phyloP scores from a whole-genome alignment of 2,329 filamentous ascomycete species.

The Nemania sp. region DNA sequence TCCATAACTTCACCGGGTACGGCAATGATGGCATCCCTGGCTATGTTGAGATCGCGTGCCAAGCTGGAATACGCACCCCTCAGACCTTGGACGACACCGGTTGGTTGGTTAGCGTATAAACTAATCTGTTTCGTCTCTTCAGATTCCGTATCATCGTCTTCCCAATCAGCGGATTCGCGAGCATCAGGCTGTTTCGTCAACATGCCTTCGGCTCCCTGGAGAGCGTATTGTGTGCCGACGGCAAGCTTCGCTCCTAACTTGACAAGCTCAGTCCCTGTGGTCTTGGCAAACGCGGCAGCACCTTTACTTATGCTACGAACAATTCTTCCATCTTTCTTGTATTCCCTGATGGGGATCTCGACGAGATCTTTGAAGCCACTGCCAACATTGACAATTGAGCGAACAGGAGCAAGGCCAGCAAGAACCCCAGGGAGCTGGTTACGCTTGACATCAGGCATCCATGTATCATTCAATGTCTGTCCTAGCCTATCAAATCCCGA shows the following conservation, averaged over 20 bases:
- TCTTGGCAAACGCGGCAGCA: conserved; percentile 85
- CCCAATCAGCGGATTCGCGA: conserved; percentile 49
- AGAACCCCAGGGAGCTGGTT: conserved; percentile 90
- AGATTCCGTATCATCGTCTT: conserved; percentile 66
- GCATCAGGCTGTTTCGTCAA: conserved; percentile 55
- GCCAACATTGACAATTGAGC: conserved; percentile 88
- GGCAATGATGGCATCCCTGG: conserved; percentile 90
- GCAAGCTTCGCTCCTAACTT: conserved; percentile 93
- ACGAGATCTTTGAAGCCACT: conserved; percentile 85
- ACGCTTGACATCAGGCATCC: conserved; percentile 89
- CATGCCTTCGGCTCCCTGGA: conserved; percentile 86
- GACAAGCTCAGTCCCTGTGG: conserved; percentile 91
- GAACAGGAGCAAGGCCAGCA: conserved; percentile 86
- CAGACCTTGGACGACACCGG: conserved; percentile 84
- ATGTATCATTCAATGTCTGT: conserved; percentile 89
- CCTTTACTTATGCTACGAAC: conserved; percentile 92
- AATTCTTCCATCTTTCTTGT: conserved; percentile 89
- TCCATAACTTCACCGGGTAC: conserved; percentile 92
- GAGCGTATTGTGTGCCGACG: conserved; percentile 90
- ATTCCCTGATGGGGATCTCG: conserved; percentile 88
- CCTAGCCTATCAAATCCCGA: conserved; percentile 89
- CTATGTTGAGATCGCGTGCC: conserved; percentile 82
- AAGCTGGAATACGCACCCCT: conserved; percentile 81
- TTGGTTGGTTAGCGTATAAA: conserved; percentile 91
- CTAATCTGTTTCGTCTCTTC: conserved; percentile 81